Evolutionary conservation across 2,329 filamentous ascomycete genomes (phyloP), one percentile per base, ranked within the genome.

Genomic region (Colletotrichum cuscutae): DNA sequence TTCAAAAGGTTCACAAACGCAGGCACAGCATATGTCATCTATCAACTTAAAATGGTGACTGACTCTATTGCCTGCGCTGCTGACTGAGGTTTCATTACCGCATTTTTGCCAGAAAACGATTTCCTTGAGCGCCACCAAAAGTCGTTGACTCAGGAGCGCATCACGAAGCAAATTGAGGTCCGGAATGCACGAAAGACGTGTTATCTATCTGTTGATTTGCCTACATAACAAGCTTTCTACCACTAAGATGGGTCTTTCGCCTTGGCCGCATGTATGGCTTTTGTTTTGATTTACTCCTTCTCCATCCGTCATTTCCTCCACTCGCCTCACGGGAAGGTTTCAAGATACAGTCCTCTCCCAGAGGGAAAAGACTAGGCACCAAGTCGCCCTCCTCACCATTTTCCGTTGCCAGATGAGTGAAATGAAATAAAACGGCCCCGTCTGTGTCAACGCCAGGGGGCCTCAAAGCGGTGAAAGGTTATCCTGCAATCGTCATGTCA

Each of bases 401-500:
- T 73, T 73, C 68, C 68, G 58, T 73, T 62, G 68, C 52, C 71
- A 73, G 61, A 68, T 53, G 35, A 72, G 62, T 68, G 37, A 73
- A 68, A 73, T 62, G 68, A 73, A 73, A 72, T 67, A 72, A 65
- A 37, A 62, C 37, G 57, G 52, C 63, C 68, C 58, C 35, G 60
- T 61, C 60, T 65, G 52, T 67, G 61, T 72, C 71, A 68, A 68
- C 28, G 52, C 62, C 69, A 63, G 59, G 70, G 65, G 59, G 62
- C 58, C 68, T 24, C 30, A 64, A 19, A 49, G 57, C 30, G 68
- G 68, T 52, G 62, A 72, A 72, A 72, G 57, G 62, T 63, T 71
- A 72, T 73, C 71, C 71, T 73, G 71, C 71, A 73, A 72, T 73
- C 71, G 65, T 73, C 71, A 73, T 60, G 68, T 73, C 71, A 63